These are phyloP conservation scores for Phaffomyces opuntiae DNA, from an alignment of 805 yeast species.

Conservation along the genomic window DNA sequence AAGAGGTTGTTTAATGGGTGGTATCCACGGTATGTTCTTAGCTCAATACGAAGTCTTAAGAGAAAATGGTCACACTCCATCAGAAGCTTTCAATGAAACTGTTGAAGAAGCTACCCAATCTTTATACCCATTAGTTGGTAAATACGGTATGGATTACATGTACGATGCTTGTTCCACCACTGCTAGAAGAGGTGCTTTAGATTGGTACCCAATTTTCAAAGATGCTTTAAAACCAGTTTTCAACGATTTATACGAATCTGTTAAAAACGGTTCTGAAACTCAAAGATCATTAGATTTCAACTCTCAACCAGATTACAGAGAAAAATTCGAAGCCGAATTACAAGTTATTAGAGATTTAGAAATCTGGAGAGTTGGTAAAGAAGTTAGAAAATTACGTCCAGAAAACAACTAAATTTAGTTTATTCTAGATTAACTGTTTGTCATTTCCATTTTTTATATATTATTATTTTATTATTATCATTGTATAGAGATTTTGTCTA, in stretches of 20 bases:
- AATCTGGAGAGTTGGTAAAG: conserved; percentile 99
- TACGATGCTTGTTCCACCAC: conserved; percentile 99
- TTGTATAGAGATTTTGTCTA: no score
- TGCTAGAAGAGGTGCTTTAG: conserved; percentile 99
- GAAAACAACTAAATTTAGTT: conserved; percentile 71
- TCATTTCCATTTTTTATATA: conserved; percentile 4
- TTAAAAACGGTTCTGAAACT: conserved; percentile 95
- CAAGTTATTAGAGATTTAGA: conserved; percentile 92
- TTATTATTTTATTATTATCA: conserved; percentile 9
- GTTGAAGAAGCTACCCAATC: conserved; percentile 99
- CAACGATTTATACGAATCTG: conserved; percentile 91
- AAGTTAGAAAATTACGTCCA: conserved; percentile 99
- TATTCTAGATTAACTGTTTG: not conserved
- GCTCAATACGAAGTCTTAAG: conserved; percentile 99
- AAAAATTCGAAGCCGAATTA: conserved; percentile 88
- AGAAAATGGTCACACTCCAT: conserved; percentile 99
- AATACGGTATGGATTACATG: conserved; percentile 99
- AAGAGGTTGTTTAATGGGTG: conserved; percentile 99
- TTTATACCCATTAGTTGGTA: conserved; percentile 96
- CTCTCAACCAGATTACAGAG: conserved; percentile 98
- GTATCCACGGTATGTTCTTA: conserved; percentile 99
- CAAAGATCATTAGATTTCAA: conserved; percentile 97
- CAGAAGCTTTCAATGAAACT: conserved; percentile 99
- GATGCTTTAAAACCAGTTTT: conserved; percentile 98
- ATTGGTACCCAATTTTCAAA: conserved; percentile 99